Percentiles rank a stretch among this genome's conserved stretches.
Conservation (phyloP, 2,329 filamentous ascomycete species). For the Neonectria ditissima region DNA sequence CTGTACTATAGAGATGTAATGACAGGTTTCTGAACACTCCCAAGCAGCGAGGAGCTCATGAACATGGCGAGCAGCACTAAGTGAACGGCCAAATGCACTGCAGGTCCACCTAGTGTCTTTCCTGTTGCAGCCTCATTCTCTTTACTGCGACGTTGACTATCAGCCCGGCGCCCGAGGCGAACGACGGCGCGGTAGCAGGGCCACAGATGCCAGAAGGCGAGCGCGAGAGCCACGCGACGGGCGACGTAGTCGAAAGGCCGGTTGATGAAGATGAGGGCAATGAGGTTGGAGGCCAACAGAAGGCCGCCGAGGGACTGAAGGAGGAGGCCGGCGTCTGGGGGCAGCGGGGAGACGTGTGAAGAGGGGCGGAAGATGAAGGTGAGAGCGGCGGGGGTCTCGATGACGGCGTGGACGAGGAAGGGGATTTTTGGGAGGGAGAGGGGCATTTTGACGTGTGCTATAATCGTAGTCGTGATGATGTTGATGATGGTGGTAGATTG, state of each 20-base stretch:
- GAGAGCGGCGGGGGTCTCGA: conserved; percentile 58
- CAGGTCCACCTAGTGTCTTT: conserved; percentile 58
- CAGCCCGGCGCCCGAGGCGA: conserved; percentile 46
- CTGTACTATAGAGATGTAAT: conserved; percentile 23
- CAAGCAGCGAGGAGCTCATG: conserved; percentile 33
- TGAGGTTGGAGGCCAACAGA: conserved; percentile 58
- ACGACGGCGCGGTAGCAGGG: conserved; percentile 58
- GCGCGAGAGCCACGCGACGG: conserved; percentile 52
- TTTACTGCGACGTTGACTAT: conserved; percentile 26
- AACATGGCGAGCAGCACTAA: conserved; percentile 53
- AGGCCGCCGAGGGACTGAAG: conserved; percentile 62
- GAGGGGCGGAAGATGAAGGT: conserved; percentile 59
- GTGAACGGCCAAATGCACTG: conserved; percentile 60
- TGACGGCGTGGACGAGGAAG: conserved; percentile 52
- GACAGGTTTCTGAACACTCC: conserved; percentile 26
- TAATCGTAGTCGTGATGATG: neutral
- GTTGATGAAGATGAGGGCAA: conserved; percentile 53
- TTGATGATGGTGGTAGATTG: neutral
- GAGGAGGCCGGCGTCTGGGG: conserved; percentile 55
- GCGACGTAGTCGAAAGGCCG: conserved; percentile 48
- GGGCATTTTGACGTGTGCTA: conserved; percentile 11
- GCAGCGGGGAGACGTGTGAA: conserved; percentile 57
- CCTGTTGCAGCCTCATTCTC: conserved; percentile 20
- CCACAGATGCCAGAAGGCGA: conserved; percentile 63
- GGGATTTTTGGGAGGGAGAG: conserved; percentile 41